Percentiles rank a stretch among this genome's conserved stretches.
Evolutionary conservation across 164 flowering plant genomes (phyloP).

Genomic region (Chimonanthus salicifolius): DNA sequence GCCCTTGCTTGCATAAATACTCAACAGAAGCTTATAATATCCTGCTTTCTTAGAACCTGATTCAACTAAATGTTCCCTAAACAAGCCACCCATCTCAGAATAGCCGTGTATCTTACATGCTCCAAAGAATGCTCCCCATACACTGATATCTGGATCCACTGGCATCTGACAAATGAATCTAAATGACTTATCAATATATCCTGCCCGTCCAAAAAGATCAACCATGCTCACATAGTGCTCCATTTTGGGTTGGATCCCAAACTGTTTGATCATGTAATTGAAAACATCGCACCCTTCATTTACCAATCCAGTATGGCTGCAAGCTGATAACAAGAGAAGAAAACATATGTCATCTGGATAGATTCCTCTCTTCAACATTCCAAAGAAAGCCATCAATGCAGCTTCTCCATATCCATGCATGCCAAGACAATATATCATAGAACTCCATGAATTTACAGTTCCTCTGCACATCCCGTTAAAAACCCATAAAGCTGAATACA

Average conservation of each 20-base stretch:
- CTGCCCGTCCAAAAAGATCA: constrained; percentile 18
- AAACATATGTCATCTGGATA: constrained; percentile 15
- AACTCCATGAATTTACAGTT: constrained; percentile 16
- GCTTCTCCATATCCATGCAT: constrained; percentile 16
- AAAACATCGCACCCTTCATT: constrained; percentile 8
- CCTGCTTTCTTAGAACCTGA: constrained; percentile 10
- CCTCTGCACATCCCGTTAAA: constrained; percentile 1
- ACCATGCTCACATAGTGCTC: constrained; percentile 14
- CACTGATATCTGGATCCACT: constrained; percentile 9
- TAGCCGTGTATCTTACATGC: constrained; percentile 15
- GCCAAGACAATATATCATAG: constrained; percentile 17
- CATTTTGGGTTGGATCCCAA: constrained; percentile 7
- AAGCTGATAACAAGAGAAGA: constrained; percentile 10
- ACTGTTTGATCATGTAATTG: constrained; percentile 11
- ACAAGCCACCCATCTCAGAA: constrained; percentile 4
- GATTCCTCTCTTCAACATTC: constrained; percentile 18
- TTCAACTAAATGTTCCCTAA: background rate
- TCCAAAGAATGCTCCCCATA: constrained; percentile 17
- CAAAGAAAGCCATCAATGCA: constrained; percentile 16
- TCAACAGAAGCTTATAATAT: constrained; percentile 11
- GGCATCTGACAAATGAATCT: constrained; percentile 10
- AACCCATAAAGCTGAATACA: constrained; percentile 10
- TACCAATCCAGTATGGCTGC: constrained; percentile 13
- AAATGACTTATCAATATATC: constrained; percentile 15
- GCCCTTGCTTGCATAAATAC: constrained; percentile 7